Base-by-base conservation (phyloP, 805 yeast species). In the Debaryomyces prosopidis region DNA sequence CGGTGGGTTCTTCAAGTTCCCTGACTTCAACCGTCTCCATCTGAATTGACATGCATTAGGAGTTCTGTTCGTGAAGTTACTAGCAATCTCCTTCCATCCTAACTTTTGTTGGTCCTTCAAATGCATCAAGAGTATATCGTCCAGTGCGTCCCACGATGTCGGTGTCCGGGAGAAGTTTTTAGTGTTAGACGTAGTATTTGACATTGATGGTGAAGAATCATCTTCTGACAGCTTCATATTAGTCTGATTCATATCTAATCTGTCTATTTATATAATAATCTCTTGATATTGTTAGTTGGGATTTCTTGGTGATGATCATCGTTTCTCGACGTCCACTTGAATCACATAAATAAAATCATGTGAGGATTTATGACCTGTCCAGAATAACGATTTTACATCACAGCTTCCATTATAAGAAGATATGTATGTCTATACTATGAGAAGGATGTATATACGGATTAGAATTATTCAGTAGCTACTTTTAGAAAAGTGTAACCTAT, bases 1-100 rank as follows among this genome's bases (percentile, higher is more conserved):
- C 10, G 77, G 77, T 10, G 77, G 76, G 45, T 68, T 68, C 51
- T 69, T 69, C 47, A 69, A 59, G 53, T 69, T 73, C 2, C 77
- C 77, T 33, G 66, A 60, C 55, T 73, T 73, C 51, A 73, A 63
- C 20, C 77, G 54, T 53, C 77, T 63, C 77, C 77, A 73, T 46
- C 77, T 62, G 48, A 72, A 72, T 54, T 72, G 77, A 51, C 77
- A 72, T 15, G 77, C 77, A 50, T 72, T 73, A 44, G 77, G 77
- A 11, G 77, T 73, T 48, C 77, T 54, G 57, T 73, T 72, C 44
- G 55, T 63, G 59, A 73, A 73, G 43, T 73, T 66, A 48, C 65
- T 57, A 33, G 76, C 76, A 39, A 73, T 71, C 44, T 72, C 77
- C 54, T 73, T 73, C 77, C 77, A 73, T 11, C 77, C 77, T 43